Conservation (phyloP, 208 protist genomes). For the Trypanosoma mega region DNA sequence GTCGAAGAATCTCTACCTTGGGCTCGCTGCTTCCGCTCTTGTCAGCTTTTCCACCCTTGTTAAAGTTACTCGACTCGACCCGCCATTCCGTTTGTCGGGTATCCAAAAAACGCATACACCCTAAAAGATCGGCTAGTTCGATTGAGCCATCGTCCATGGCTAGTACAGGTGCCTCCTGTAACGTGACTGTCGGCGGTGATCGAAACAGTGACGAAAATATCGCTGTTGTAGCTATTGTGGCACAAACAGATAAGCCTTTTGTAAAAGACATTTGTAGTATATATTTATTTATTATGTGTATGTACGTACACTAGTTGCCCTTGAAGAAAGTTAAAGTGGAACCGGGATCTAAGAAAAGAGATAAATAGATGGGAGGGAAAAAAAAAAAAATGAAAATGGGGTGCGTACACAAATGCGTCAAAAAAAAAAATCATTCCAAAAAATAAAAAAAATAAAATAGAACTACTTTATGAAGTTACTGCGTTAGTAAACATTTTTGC, state of each 20-base stretch:
- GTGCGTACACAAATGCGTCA: no score
- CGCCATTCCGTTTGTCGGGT: constrained; percentile 18
- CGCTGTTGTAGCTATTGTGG: constrained; percentile 13
- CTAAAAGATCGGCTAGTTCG: not conserved
- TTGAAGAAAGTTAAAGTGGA: constrained; percentile 13
- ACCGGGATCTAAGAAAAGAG: not conserved
- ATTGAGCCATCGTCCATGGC: not conserved
- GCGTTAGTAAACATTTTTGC: not conserved
- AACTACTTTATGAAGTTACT: not conserved
- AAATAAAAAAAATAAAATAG: constrained; percentile 13
- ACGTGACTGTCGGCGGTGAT: not conserved
- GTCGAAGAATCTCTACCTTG: constrained; percentile 40
- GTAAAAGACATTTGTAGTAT: no score
- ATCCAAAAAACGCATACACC: constrained; percentile 35
- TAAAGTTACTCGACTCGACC: constrained; percentile 24
- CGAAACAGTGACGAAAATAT: not conserved
- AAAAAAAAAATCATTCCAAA: not conserved
- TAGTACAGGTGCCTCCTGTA: constrained; percentile 6
- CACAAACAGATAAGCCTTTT: constrained; percentile 13
- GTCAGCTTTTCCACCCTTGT: not conserved
- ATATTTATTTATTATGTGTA: no score
- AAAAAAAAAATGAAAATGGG: no score
- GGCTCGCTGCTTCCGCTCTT: constrained; percentile 15
- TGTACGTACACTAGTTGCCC: no score
- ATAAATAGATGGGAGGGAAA: not conserved